A percentile compares a stretch with the other conserved stretches of the same genome.
These are phyloP conservation scores for Pulveroboletus sp. DNA, from an alignment of 768 basidiomycete species.

Conservation along the genomic window DNA sequence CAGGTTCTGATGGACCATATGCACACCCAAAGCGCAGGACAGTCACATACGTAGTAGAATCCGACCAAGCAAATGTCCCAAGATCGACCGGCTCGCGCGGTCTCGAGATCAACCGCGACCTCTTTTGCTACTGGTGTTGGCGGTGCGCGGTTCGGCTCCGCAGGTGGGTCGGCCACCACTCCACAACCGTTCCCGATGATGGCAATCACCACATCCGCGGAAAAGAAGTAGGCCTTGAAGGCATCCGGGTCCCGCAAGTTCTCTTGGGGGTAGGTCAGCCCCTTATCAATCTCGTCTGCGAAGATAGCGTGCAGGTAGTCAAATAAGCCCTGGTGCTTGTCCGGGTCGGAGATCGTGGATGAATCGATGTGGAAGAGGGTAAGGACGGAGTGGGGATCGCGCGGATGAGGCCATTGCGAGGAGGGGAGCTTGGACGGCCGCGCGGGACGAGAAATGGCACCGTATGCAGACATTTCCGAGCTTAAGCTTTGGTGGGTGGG, in stretches of 20 bases:
- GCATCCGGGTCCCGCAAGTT: constrained; percentile 45
- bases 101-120: constrained; percentile 36
- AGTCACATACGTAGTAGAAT: constrained; percentile 66
- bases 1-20: neutral
- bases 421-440: constrained; percentile 37
- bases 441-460: constrained; percentile 44
- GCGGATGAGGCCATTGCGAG: constrained; percentile 45
- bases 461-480: constrained; percentile 68
- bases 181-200: constrained; percentile 33
- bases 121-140: constrained; percentile 6
- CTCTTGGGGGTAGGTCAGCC: constrained; percentile 86
- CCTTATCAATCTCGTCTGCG: constrained; percentile 70
- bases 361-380: constrained; percentile 39
- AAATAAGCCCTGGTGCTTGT: constrained; percentile 46
- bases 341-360: constrained; percentile 12
- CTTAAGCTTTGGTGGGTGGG: neutral
- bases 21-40: neutral
- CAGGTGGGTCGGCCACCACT: neutral
- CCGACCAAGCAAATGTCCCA: constrained; percentile 77
- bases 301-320: constrained; percentile 63
- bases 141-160: neutral
- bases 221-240: constrained; percentile 78
- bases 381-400: constrained; percentile 16
- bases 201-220: constrained; percentile 72
- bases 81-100: constrained; percentile 44